These are phyloP conservation scores for Fusarium humuli DNA, from an alignment of 2,329 filamentous ascomycete species.

Conservation along the genomic window DNA sequence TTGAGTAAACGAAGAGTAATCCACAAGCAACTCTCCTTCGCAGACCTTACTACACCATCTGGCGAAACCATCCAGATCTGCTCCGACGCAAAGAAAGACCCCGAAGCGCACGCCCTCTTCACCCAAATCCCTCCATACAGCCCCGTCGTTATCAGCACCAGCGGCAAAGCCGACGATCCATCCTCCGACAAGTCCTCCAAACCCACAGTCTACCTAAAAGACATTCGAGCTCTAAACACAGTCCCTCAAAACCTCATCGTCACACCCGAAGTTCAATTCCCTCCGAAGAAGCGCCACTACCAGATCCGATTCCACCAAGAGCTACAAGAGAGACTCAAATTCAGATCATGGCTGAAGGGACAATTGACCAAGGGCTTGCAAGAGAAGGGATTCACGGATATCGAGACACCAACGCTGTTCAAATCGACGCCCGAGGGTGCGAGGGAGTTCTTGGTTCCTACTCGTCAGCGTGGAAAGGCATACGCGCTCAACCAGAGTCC, in stretches of 20 bases:
- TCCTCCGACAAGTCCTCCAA: constrained; percentile 48
- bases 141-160: constrained; percentile 63
- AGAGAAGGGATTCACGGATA: constrained; percentile 73
- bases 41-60: constrained; percentile 60
- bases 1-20: constrained; percentile 75
- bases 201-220: constrained; percentile 74
- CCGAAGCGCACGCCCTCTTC: constrained; percentile 56
- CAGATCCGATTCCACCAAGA: constrained; percentile 81
- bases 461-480: constrained; percentile 77
- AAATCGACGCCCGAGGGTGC: constrained; percentile 98
- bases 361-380: constrained; percentile 66
- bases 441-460: constrained; percentile 93
- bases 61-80: constrained; percentile 60
- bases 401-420: constrained; percentile 95
- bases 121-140: constrained; percentile 62
- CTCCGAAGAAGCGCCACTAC: constrained; percentile 80
- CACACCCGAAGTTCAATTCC: constrained; percentile 78
- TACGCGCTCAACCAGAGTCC: constrained; percentile 97
- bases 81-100: constrained; percentile 53
- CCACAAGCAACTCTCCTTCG: constrained; percentile 77
- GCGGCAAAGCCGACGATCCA: constrained; percentile 45
- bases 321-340: constrained; percentile 74
- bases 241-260: constrained; percentile 76
- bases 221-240: constrained; percentile 51
- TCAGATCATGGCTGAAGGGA: constrained; percentile 72